Conservation (phyloP, 2,329 filamentous ascomycete genomes). For the Fusarium brachygibbosum region DNA sequence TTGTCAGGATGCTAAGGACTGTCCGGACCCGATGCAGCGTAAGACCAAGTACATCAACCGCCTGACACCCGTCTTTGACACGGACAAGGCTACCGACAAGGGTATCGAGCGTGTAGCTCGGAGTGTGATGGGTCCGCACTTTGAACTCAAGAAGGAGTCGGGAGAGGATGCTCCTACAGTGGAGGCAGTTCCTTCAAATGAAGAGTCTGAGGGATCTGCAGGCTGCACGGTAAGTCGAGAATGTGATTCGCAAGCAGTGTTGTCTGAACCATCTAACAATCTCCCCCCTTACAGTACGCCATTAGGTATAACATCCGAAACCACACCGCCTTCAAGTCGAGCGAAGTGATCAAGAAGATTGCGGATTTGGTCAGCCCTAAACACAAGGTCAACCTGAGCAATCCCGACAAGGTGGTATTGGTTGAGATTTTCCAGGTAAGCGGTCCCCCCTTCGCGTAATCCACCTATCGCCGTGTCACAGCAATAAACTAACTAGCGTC, state of each 20-base stretch:
- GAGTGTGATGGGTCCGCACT: slow-evolving; percentile 73
- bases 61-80: slow-evolving; percentile 65
- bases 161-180: slow-evolving; percentile 35
- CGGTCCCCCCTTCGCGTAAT: slow-evolving; percentile 33
- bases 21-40: slow-evolving; percentile 58
- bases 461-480: slow-evolving; percentile 34
- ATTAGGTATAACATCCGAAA: slow-evolving; percentile 84
- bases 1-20: slow-evolving; percentile 65
- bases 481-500: slow-evolving; percentile 41
- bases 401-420: slow-evolving; percentile 83
- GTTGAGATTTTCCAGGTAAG: slow-evolving; percentile 84
- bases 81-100: slow-evolving; percentile 75
- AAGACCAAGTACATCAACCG: slow-evolving; percentile 71
- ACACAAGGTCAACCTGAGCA: slow-evolving; percentile 82
- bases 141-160: slow-evolving; percentile 60
- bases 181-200: slow-evolving; percentile 27
- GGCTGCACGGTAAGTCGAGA: slow-evolving; percentile 59
- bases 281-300: slow-evolving; percentile 72
- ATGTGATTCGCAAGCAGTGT: slow-evolving; percentile 14
- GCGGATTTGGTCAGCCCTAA: slow-evolving; percentile 73
- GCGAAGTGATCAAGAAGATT: slow-evolving; percentile 77
- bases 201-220: slow-evolving; percentile 34
- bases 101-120: slow-evolving; percentile 75
- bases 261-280: slow-evolving; percentile 35
- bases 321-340: slow-evolving; percentile 76